Base-by-base conservation (phyloP, 2,329 filamentous ascomycete species). In the Chalara sp. region DNA sequence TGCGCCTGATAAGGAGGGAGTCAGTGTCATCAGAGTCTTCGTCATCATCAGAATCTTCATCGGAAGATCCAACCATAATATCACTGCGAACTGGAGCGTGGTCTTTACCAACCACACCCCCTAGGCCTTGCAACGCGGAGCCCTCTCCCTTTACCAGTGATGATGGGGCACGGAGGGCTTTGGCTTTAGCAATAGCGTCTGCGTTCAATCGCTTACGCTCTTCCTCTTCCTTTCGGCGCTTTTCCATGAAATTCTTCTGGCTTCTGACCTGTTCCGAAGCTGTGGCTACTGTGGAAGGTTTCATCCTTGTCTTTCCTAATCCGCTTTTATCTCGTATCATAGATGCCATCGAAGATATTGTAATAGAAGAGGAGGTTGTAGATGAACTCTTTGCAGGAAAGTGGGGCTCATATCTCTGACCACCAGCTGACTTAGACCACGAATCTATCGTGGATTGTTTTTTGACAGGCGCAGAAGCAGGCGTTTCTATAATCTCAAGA, bases 21-120 rank as follows among this genome's bases (percentile, higher is more conserved):
- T 60, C 61, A 6, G 57, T 60, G 2, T 78, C 75, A 32, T 76
- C 81, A 57, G 84, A 84, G 3, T 89, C 79, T 10, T 87, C 85
- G 51, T 85, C 80, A 7, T 87, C 79, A 44, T 88, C 84, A 54
- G 89, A 86, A 54, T 93, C 89, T 3, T 83, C 85, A 53, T 76
- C 74, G 12, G 84, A 87, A 32, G 81, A 84, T 5, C 80, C 84
- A 41, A 96, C 88, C 89, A 97, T 96, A 67, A 97, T 89, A 57
- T 92, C 89, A 63, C 85, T 87, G 56, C 87, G 87, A 1, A 79
- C 76, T 1, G 80, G 79, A 3, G 80, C 78, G 62, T 92, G 86
- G 49, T 93, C 89, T 68, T 92, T 93, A 53, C 88, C 89, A 50
- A 80, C 73, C 1, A 90, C 74, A 35, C 86, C 76, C 12, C 86